phyloP scores from a whole-genome alignment of 1,284 basidiomycete species.

The Fistulina hepatica region DNA sequence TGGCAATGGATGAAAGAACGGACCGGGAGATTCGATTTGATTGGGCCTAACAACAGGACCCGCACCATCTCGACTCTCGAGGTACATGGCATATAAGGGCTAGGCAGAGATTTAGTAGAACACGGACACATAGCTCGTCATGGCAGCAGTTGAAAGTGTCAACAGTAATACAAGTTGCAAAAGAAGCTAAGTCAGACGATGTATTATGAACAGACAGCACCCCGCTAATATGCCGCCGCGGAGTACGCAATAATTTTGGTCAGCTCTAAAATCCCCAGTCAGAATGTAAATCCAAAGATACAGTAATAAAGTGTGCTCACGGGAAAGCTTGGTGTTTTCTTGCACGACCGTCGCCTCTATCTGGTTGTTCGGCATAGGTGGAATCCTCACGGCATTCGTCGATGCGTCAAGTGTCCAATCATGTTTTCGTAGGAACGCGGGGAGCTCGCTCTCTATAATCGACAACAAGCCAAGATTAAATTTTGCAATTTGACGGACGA shows the following conservation, averaged over 20 bases:
- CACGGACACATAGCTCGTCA: too few relatives aligned
- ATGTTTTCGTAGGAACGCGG: conserved; percentile 53
- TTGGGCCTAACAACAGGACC: too few relatives aligned
- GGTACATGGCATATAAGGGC: too few relatives aligned
- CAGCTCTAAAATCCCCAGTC: conserved; percentile 45
- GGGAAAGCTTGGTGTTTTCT: conserved; percentile 81
- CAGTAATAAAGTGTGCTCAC: conserved; percentile 38
- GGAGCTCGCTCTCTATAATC: conserved; percentile 45
- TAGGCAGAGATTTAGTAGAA: too few relatives aligned
- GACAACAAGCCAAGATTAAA: conserved; percentile 15
- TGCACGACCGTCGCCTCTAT: conserved; percentile 91
- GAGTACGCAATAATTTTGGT: conserved; percentile 75
- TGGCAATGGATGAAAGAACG: too few relatives aligned
- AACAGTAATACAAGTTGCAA: too few relatives aligned
- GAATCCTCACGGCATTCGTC: conserved; percentile 56
- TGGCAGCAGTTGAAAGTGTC: too few relatives aligned
- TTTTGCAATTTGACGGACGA: too few relatives aligned
- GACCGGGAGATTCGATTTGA: too few relatives aligned
- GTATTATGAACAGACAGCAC: too few relatives aligned
- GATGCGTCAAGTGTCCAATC: conserved; percentile 70
- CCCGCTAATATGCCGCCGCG: conserved; percentile 25
- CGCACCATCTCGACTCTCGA: too few relatives aligned
- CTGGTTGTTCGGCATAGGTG: conserved; percentile 88
- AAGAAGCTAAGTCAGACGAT: too few relatives aligned
- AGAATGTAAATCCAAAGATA: conserved; percentile 4